phyloP scores from a whole-genome alignment of 225 moss, liverwort and hornwort species.

The Neckera pumila region DNA sequence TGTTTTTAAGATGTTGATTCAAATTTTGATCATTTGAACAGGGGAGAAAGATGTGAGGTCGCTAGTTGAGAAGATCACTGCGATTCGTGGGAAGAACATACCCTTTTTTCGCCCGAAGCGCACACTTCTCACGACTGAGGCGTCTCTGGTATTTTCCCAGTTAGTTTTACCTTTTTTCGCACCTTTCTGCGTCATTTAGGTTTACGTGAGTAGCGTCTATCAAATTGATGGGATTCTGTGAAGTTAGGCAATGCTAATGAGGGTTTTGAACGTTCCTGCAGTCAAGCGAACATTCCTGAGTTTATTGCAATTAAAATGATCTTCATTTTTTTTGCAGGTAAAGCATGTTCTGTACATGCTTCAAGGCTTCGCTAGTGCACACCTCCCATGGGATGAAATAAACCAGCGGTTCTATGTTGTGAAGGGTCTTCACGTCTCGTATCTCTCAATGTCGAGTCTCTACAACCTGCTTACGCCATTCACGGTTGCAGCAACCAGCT shows the following conservation, averaged over 20 bases:
- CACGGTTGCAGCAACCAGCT: slow-evolving; percentile 69
- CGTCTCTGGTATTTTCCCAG: slow-evolving; percentile 38
- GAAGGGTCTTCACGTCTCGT: slow-evolving; percentile 64
- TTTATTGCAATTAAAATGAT: background rate
- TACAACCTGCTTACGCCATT: slow-evolving; percentile 65
- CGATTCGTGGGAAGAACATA: slow-evolving; percentile 59
- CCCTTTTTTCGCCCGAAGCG: slow-evolving; percentile 81
- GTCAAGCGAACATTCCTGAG: background rate
- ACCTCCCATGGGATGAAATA: slow-evolving; percentile 65
- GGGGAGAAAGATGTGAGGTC: slow-evolving; percentile 25
- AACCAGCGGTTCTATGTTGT: slow-evolving; percentile 51
- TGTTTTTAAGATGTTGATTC: background rate
- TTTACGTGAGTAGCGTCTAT: background rate
- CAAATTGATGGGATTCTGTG: background rate
- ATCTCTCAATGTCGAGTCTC: slow-evolving; percentile 93
- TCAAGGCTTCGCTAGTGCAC: slow-evolving; percentile 69
- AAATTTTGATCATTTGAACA: background rate
- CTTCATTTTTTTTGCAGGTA: slow-evolving; percentile 35
- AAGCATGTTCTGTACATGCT: slow-evolving; percentile 83
- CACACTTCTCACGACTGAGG: slow-evolving; percentile 56
- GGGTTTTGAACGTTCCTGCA: background rate
- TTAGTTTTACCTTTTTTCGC: background rate
- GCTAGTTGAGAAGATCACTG: slow-evolving; percentile 62
- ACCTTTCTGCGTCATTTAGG: background rate
- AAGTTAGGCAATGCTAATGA: background rate